phyloP scores from a whole-genome alignment of 2,329 filamentous ascomycete species.

The Talaromyces rugulosus region DNA sequence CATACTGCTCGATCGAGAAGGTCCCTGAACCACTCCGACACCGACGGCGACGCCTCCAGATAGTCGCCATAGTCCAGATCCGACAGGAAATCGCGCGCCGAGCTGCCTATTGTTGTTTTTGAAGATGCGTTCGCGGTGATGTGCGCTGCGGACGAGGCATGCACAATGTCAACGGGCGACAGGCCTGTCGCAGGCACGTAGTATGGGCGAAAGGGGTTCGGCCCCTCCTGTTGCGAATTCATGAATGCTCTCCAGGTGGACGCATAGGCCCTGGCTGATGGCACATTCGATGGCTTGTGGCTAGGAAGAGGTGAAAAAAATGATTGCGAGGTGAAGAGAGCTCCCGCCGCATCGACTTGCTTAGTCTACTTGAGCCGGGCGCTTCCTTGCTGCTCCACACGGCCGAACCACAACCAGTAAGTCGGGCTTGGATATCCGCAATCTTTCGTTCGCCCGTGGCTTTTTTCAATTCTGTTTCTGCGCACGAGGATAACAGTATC shows the following conservation, averaged over 20 bases:
- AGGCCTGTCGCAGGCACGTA: slow-evolving; percentile 63
- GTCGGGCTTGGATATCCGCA: background rate
- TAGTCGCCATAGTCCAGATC: slow-evolving; percentile 93
- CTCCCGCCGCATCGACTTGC: background rate
- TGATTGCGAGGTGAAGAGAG: background rate
- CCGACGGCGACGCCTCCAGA: slow-evolving; percentile 70
- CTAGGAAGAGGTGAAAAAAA: background rate
- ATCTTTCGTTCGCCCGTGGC: background rate
- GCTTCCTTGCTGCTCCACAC: slow-evolving; percentile 5
- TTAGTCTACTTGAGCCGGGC: background rate
- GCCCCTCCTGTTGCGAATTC: slow-evolving; percentile 21
- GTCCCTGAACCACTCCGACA: slow-evolving; percentile 69
- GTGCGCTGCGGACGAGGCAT: slow-evolving; percentile 32
- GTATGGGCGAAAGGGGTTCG: slow-evolving; percentile 58
- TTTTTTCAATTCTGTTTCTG: background rate
- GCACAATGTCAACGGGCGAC: slow-evolving; percentile 39
- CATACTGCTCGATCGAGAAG: slow-evolving; percentile 81
- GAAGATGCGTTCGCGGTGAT: slow-evolving; percentile 35
- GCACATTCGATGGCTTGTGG: background rate
- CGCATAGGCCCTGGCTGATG: background rate
- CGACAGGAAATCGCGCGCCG: slow-evolving; percentile 79
- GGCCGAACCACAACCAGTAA: background rate
- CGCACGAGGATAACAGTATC: background rate
- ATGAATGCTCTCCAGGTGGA: slow-evolving; percentile 9
- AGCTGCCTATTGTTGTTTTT: slow-evolving; percentile 50